Conservation (phyloP, 2,329 filamentous ascomycete genomes). For the Xylariaceae sp. region DNA sequence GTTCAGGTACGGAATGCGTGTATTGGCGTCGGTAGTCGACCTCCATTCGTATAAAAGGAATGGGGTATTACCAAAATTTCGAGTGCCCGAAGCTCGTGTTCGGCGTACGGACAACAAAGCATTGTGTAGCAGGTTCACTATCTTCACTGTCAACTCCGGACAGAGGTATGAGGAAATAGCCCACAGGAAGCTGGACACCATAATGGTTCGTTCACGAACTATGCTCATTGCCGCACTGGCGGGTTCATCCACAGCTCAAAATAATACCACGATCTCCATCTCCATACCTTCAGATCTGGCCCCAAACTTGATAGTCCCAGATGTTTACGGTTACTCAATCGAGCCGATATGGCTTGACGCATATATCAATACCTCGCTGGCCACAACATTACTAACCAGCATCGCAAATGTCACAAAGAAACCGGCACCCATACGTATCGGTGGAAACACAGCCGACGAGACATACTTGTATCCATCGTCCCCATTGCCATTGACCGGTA, state of each 20-base stretch:
- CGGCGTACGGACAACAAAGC: too few species aligned
- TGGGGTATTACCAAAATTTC: too few species aligned
- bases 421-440: conserved; percentile 33
- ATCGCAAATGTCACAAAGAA: conserved; percentile 31
- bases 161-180: too few species aligned
- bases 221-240: conserved; percentile 12
- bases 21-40: too few species aligned
- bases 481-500: conserved; percentile 26
- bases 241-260: conserved; percentile 15
- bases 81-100: too few species aligned
- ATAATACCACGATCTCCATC: conserved; percentile 17
- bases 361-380: conserved; percentile 29
- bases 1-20: neutral
- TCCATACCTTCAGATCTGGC: conserved; percentile 25
- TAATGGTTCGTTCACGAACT: too few species aligned
- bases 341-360: conserved; percentile 35
- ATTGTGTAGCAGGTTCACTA: too few species aligned
- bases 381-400: conserved; percentile 25
- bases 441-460: conserved; percentile 36
- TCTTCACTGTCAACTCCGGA: too few species aligned
- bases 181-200: too few species aligned
- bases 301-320: conserved; percentile 26
- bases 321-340: conserved; percentile 35
- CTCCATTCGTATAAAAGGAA: too few species aligned
- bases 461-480: conserved; percentile 30